Evolutionary conservation across 768 basidiomycete genomes (phyloP), one percentile per base, ranked within the genome.

Genomic region (Tylopilus sp.): DNA sequence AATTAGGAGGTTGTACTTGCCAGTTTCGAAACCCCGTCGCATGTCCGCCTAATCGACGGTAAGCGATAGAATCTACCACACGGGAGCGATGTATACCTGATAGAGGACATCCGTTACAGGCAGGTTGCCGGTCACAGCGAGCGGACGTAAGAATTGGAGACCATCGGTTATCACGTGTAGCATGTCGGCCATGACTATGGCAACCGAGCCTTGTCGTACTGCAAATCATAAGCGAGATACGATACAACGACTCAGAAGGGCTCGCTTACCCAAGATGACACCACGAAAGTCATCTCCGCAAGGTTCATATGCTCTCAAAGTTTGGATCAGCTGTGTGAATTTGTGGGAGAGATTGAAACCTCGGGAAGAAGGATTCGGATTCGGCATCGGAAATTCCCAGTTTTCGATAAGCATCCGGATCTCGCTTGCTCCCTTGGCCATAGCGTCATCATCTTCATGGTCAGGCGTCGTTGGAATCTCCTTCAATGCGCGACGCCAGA

Each of bases 271-370:
- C 55, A 89, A 76, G 23, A 91, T 65, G 21, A 91, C 73, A 15
- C 81, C 85, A 40, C 86, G 79, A 60, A 91, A 90, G 4, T 63
- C 57, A 45, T 81, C 76, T 6, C 79, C 80, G 42, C 78, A 74
- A 13, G 73, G 68, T 51, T 74, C 72, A 60, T 78, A 85, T 1
- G 78, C 73, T 50, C 76, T 76, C 38, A 91, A 71, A 40, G 82
- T 68, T 42, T 88, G 77, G 3, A 85, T 70, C 22, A 91, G 63
- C 56, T 73, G 78, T 38, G 76, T 58, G 53, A 90, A 81, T 53
- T 91, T 90, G 1, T 79, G 80, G 0, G 83, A 80, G 17, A 87
- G 79, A 58, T 91, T 91, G 61, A 80, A 83, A 6, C 80, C 75
- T 47, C 69, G 68, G 6, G 85, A 86, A 22, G 71, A 73, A 1